Evolutionary conservation across 2,329 filamentous ascomycete genomes (phyloP).

Genomic region (Annulohypoxylon truncatum): DNA sequence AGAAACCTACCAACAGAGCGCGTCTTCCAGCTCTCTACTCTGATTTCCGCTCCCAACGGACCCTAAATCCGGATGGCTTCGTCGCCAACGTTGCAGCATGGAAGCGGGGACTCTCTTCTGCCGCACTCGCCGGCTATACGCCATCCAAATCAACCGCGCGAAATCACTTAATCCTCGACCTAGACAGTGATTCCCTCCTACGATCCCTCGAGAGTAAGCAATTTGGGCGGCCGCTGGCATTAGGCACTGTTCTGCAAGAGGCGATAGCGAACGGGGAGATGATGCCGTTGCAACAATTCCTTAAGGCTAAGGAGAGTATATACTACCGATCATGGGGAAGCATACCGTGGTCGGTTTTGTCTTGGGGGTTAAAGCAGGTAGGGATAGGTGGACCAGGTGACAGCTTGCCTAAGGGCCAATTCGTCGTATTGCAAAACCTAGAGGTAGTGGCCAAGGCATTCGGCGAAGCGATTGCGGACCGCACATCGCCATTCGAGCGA

Average conservation of each 20-base stretch:
- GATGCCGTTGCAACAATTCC: slow-evolving; percentile 77
- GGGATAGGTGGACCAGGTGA: slow-evolving; percentile 66
- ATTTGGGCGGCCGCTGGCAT: slow-evolving; percentile 82
- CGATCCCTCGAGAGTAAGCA: slow-evolving; percentile 79
- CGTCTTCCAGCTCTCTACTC: slow-evolving; percentile 89
- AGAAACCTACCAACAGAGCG: slow-evolving; percentile 60
- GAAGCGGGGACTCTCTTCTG: slow-evolving; percentile 78
- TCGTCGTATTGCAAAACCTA: slow-evolving; percentile 73
- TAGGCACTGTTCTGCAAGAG: slow-evolving; percentile 82
- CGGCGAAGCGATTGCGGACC: slow-evolving; percentile 56
- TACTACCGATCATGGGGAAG: slow-evolving; percentile 77
- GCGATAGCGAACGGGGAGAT: slow-evolving; percentile 76
- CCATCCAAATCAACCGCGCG: slow-evolving; percentile 57
- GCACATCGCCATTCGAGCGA: slow-evolving; percentile 68
- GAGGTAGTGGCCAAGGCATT: slow-evolving; percentile 69
- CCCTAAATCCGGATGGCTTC: slow-evolving; percentile 87
- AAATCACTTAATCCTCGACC: slow-evolving; percentile 63
- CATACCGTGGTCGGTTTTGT: slow-evolving; percentile 75
- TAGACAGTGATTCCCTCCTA: slow-evolving; percentile 71
- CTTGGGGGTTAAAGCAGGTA: slow-evolving; percentile 79
- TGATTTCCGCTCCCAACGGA: slow-evolving; percentile 80
- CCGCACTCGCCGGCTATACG: slow-evolving; percentile 69
- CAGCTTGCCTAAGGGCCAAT: slow-evolving; percentile 68
- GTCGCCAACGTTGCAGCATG: slow-evolving; percentile 82
- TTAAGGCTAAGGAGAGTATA: slow-evolving; percentile 73